phyloP scores from a whole-genome alignment of 192 early-diverging fungal genomes.

The Physocladia obscura region DNA sequence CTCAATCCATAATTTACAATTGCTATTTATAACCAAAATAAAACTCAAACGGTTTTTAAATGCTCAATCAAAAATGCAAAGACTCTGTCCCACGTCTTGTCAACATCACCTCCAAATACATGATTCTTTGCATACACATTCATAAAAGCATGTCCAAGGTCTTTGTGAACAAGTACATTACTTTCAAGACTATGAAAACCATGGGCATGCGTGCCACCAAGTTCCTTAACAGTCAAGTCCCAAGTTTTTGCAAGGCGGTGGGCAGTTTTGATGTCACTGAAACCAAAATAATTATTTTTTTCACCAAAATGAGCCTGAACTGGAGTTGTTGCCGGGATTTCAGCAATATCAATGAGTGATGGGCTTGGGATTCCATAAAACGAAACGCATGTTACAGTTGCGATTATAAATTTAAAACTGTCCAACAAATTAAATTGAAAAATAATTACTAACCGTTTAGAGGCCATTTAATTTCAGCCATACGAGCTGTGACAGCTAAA shows the following conservation, averaged over 20 bases:
- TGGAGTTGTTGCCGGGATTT: slow-evolving; percentile 25
- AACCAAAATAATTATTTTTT: slow-evolving; percentile 15
- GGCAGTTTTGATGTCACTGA: slow-evolving; percentile 24
- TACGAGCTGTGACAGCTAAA: slow-evolving; percentile 40
- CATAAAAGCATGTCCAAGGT: slow-evolving; percentile 32
- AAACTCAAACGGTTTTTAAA: slow-evolving; percentile 33
- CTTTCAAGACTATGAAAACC: slow-evolving; percentile 30
- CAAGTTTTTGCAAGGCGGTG: slow-evolving; percentile 20
- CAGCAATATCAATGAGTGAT: slow-evolving; percentile 22
- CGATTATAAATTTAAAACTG: background rate
- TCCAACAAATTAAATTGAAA: too few relatives aligned
- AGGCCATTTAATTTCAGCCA: slow-evolving; percentile 15
- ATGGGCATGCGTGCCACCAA: slow-evolving; percentile 29
- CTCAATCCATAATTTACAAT: too few relatives aligned
- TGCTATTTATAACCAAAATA: too few relatives aligned
- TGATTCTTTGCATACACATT: slow-evolving; percentile 6
- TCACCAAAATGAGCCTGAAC: slow-evolving; percentile 33
- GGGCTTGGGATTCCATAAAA: slow-evolving; percentile 28
- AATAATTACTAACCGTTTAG: slow-evolving; percentile 17
- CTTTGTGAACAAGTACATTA: slow-evolving; percentile 26
- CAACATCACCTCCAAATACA: slow-evolving; percentile 14
- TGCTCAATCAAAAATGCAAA: slow-evolving; percentile 29
- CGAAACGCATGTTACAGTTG: slow-evolving; percentile 12
- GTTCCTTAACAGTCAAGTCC: slow-evolving; percentile 27
- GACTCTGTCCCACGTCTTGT: slow-evolving; percentile 30